Evolutionary conservation across 1,284 basidiomycete genomes (phyloP), one percentile per base, ranked within the genome.

Genomic region (Tilletia horrida): DNA sequence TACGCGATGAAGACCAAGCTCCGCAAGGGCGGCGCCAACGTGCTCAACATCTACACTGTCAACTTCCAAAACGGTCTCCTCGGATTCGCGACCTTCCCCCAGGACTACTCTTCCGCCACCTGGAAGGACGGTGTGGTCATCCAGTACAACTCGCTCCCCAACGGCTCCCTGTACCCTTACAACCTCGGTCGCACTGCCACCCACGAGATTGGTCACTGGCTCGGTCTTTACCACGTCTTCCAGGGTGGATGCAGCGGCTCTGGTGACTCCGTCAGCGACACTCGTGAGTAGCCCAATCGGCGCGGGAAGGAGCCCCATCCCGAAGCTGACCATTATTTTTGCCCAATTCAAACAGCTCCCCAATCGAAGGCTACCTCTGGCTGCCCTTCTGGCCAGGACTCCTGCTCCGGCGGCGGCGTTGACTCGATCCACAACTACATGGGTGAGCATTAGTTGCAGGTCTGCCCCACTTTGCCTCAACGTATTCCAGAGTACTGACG

Each of bases 181-280:
- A 84, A 87, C 76, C 75, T 84, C 67, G 86, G 86, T 63, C 72
- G 85, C 83, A 87, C 87, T 11, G 75, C 85, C 50, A 86, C 86
- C 3, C 87, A 88, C 74, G 87, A 88, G 77, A 85, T 84, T 59
- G 74, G 72, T 1, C 70, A 73, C 55, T 78, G 74, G 75, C 55
- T 86, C 71, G 86, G 87, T 43, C 83, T 87, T 44, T 87, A 86
- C 80, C 86, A 88, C 76, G 86, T 86, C 43, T 88, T 87, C 83
- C 85, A 87, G 74, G 86, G 86, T 31, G 86, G 86, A 3, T 87
- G 86, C 83, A 72, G 70, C 43, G 83, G 83, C 45, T 66, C 81
- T 18, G 87, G 86, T 16, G 86, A 88, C 74, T 74, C 69, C 45
- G 86, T 88, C 64, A 73, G 76, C 44, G 87, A 88, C 73, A 59